Percentiles rank a stretch among this genome's conserved stretches.
These are phyloP conservation scores for Saturnispora halmiae DNA, from an alignment of 805 yeast species.

Conservation along the genomic window DNA sequence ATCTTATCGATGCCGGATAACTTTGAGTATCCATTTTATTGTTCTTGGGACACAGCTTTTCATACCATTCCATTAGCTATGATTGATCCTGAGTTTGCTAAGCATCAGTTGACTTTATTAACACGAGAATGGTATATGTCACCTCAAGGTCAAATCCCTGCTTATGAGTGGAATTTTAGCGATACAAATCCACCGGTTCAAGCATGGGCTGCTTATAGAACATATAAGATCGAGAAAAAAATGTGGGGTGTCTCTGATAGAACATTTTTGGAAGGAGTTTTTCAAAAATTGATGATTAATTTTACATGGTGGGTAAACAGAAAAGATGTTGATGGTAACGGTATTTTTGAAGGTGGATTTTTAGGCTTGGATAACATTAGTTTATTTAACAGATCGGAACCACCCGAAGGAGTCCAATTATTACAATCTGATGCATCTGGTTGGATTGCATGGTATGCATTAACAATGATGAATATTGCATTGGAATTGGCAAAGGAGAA, in stretches of 20 bases:
- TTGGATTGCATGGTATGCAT: constrained; percentile 91
- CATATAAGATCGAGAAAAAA: constrained; percentile 78
- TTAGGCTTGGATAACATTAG: constrained; percentile 91
- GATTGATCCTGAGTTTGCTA: constrained; percentile 89
- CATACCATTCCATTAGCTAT: constrained; percentile 88
- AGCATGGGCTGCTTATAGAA: constrained; percentile 89
- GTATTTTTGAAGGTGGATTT: constrained; percentile 91
- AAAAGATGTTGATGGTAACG: constrained; percentile 77
- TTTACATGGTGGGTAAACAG: constrained; percentile 98
- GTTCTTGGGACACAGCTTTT: constrained; percentile 96
- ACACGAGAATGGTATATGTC: constrained; percentile 97
- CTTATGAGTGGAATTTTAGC: constrained; percentile 91
- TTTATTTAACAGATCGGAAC: constrained; percentile 85
- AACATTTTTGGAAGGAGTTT: constrained; percentile 80
- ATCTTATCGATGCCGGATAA: constrained; percentile 85
- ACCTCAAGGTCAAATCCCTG: constrained; percentile 96
- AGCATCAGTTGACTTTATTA: constrained; percentile 73
- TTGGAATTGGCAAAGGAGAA: constrained; percentile 79
- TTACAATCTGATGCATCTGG: constrained; percentile 96
- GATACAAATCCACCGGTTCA: constrained; percentile 98
- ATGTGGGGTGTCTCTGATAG: constrained; percentile 75
- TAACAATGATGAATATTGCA: constrained; percentile 89
- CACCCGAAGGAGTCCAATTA: constrained; percentile 84
- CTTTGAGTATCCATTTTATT: constrained; percentile 94
- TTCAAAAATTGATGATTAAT: constrained; percentile 80